phyloP scores from a whole-genome alignment of 2,329 filamentous ascomycete species.

The Plectosphaerella cucumerina region DNA sequence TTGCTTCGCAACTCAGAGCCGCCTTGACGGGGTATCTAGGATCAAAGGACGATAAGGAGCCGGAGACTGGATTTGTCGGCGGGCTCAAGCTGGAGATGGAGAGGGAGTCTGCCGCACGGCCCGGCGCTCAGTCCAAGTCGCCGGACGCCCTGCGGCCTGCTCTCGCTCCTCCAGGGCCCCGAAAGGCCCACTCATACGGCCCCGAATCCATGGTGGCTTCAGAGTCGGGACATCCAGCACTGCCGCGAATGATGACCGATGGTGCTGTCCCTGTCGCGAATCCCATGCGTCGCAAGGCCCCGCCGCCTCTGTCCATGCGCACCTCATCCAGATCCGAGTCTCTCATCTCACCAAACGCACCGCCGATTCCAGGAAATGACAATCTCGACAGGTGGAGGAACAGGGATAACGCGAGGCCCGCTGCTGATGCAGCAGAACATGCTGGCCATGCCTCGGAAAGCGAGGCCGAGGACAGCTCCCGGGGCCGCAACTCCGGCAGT shows the following conservation, averaged over 20 bases:
- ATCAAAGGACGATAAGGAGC: constrained; percentile 10
- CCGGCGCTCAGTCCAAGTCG: neutral
- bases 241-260: neutral
- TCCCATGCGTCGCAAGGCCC: neutral
- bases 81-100: constrained; percentile 36
- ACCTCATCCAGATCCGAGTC: constrained; percentile 20
- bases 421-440: neutral
- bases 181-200: constrained; percentile 8
- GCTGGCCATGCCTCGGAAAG: neutral
- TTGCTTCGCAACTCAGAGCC: constrained; percentile 11
- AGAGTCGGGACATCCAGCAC: neutral
- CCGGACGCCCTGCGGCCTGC: constrained; percentile 1
- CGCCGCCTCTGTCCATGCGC: constrained; percentile 31
- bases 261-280: neutral
- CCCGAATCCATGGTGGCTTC: constrained; percentile 5
- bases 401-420: neutral
- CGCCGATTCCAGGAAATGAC: constrained; percentile 22
- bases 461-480: neutral
- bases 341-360: constrained; percentile 20
- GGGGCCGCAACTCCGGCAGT: constrained; percentile 9
- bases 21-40: constrained; percentile 9
- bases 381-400: constrained; percentile 26
- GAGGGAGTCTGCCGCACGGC: constrained; percentile 21
- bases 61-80: constrained; percentile 33
- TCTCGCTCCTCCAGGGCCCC: neutral